These are phyloP conservation scores for Eurotiales sp. DNA, from an alignment of 2,329 filamentous ascomycete species.

Conservation along the genomic window DNA sequence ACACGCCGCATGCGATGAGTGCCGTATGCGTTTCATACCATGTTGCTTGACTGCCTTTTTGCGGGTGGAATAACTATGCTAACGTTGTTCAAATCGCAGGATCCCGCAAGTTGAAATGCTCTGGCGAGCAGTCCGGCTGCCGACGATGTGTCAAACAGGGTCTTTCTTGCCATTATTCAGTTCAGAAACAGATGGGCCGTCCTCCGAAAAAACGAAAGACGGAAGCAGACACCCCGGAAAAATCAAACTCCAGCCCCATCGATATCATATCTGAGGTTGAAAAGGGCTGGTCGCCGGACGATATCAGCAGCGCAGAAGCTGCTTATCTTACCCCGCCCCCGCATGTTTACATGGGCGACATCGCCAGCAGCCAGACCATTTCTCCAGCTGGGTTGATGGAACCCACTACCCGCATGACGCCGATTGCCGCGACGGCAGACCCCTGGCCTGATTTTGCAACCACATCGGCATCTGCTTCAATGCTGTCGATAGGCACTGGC, in stretches of 20 bases:
- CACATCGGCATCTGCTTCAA: constrained; percentile 29
- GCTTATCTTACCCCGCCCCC: constrained; percentile 29
- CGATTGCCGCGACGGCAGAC: constrained; percentile 27
- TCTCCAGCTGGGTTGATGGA: too few relatives aligned
- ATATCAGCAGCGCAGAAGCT: constrained; percentile 22
- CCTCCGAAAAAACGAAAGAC: constrained; percentile 41
- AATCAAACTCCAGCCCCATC: neutral
- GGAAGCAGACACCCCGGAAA: constrained; percentile 22
- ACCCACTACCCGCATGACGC: constrained; percentile 21
- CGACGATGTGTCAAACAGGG: constrained; percentile 40
- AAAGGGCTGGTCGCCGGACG: constrained; percentile 18
- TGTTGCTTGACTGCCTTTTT: neutral
- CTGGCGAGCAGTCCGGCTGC: constrained; percentile 42
- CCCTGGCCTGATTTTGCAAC: constrained; percentile 42
- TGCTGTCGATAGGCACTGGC: constrained; percentile 22
- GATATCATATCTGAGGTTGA: constrained; percentile 24
- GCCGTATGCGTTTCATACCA: constrained; percentile 35
- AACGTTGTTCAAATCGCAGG: constrained; percentile 27
- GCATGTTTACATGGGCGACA: constrained; percentile 21
- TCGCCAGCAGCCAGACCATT: neutral
- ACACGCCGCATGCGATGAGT: constrained; percentile 49
- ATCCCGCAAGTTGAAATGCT: constrained; percentile 48
- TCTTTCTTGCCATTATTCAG: constrained; percentile 43
- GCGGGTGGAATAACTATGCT: constrained; percentile 10
- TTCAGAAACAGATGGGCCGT: constrained; percentile 48